Conservation (phyloP, 2,329 filamentous ascomycete genomes). For the Juglanconis sp. region DNA sequence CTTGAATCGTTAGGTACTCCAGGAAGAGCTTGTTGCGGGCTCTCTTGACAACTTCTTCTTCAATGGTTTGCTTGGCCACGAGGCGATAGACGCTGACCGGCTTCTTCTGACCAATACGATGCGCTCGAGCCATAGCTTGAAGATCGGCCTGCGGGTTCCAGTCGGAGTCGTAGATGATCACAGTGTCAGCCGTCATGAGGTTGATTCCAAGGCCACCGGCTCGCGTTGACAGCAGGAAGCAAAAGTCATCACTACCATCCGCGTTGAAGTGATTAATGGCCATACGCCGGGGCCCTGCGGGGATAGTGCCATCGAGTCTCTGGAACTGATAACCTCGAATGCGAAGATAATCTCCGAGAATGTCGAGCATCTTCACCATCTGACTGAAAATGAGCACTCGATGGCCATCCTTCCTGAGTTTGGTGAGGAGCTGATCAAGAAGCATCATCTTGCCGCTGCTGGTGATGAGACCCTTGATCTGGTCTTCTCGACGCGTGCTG, state of each 20-base stretch:
- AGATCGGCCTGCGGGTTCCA: slow-evolving; percentile 99
- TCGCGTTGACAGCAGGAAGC: slow-evolving; percentile 90
- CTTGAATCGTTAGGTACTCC: slow-evolving; percentile 95
- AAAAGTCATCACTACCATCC: slow-evolving; percentile 93
- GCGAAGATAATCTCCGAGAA: slow-evolving; percentile 89
- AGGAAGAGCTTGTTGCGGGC: slow-evolving; percentile 96
- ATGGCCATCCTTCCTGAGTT: slow-evolving; percentile 89
- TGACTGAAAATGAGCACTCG: slow-evolving; percentile 98
- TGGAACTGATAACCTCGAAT: slow-evolving; percentile 94
- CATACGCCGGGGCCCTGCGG: slow-evolving; percentile 79
- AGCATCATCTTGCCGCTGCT: slow-evolving; percentile 99
- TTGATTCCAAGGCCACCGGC: slow-evolving; percentile 98
- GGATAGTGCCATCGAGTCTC: slow-evolving; percentile 90
- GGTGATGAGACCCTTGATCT: slow-evolving; percentile 87
- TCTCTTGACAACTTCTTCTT: slow-evolving; percentile 94
- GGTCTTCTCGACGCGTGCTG: slow-evolving; percentile 79
- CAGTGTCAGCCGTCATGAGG: slow-evolving; percentile 96
- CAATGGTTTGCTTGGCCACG: slow-evolving; percentile 96
- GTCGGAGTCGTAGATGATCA: slow-evolving; percentile 95
- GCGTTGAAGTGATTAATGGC: slow-evolving; percentile 99
- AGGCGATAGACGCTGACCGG: slow-evolving; percentile 95
- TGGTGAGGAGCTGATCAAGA: slow-evolving; percentile 88
- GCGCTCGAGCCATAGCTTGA: slow-evolving; percentile 96
- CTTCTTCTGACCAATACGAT: slow-evolving; percentile 94
- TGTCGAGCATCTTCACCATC: slow-evolving; percentile 98